Percentiles rank a stretch among this genome's conserved stretches.
These are phyloP conservation scores for Apiospora sp. DNA, from an alignment of 2,329 filamentous ascomycete genomes.

Conservation along the genomic window DNA sequence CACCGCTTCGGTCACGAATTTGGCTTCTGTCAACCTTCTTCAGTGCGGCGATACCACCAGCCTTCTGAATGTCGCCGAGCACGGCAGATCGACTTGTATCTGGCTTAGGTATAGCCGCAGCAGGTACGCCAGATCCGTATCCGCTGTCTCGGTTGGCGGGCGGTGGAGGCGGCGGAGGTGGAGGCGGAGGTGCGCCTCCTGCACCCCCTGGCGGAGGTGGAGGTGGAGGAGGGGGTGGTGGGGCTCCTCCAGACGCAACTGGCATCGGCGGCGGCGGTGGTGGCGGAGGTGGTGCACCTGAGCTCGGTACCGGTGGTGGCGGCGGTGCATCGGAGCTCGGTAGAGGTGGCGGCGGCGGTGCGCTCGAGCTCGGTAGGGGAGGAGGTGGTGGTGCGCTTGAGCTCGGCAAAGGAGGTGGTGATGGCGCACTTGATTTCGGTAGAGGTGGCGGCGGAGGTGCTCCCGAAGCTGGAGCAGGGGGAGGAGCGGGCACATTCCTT, in stretches of 20 bases:
- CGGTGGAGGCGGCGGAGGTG: conserved; percentile 59
- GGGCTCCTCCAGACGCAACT: conserved; percentile 32
- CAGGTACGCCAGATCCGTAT: conserved; percentile 62
- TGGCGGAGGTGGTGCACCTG: conserved; percentile 35
- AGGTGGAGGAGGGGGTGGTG: conserved; percentile 43
- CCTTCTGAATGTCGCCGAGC: conserved; percentile 75
- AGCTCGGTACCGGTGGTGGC: conserved; percentile 31
- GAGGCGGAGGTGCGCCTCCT: conserved; percentile 40
- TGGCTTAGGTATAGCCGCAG: conserved; percentile 49
- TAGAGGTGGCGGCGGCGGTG: conserved; percentile 35
- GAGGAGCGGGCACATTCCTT: conserved; percentile 56
- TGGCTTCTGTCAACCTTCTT: conserved; percentile 78
- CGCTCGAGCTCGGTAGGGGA: conserved; percentile 30
- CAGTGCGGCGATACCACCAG: conserved; percentile 71
- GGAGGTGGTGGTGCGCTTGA: conserved; percentile 31
- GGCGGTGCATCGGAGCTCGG: conserved; percentile 34
- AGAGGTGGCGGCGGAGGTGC: conserved; percentile 39
- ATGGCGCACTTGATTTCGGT: conserved; percentile 25
- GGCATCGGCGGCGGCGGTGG: conserved; percentile 29
- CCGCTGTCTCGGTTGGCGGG: conserved; percentile 66
- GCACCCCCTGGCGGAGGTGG: conserved; percentile 46
- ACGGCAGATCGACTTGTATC: conserved; percentile 64
- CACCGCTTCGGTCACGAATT: conserved; percentile 76
- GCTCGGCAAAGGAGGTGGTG: conserved; percentile 33
- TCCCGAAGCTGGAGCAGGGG: conserved; percentile 33